phyloP scores from a whole-genome alignment of 345 rosid species.

The Eucalyptus erythrocorys region DNA sequence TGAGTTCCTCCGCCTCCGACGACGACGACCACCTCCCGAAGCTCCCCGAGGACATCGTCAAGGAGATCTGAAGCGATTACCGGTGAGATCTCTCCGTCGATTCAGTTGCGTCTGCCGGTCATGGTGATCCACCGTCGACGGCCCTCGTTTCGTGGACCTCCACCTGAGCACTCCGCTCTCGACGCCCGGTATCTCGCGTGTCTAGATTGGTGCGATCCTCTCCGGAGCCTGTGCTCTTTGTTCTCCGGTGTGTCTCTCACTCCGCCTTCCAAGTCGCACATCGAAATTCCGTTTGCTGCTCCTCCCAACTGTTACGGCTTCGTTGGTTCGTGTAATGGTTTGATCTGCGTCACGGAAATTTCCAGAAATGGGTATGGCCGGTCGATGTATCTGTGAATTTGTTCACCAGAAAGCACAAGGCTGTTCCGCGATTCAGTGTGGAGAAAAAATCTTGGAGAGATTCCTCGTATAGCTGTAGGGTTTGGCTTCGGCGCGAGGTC shows the following conservation, averaged over 20 bases:
- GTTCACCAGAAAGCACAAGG: neutral
- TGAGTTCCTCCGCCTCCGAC: no score
- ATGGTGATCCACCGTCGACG: no score
- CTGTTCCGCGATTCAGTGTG: neutral
- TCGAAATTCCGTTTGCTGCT: neutral
- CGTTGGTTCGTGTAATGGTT: neutral
- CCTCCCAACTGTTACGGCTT: no score
- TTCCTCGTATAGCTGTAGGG: neutral
- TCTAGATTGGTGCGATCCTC: neutral
- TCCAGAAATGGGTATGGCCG: neutral
- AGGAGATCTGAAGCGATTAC: no score
- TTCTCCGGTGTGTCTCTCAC: neutral
- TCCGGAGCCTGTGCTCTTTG: neutral
- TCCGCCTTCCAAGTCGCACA: neutral
- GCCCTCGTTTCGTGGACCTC: neutral
- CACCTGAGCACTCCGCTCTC: neutral
- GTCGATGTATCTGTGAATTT: neutral
- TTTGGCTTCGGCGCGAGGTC: neutral
- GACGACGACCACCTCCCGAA: no score
- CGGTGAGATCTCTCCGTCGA: no score
- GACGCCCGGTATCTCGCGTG: neutral
- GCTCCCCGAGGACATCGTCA: no score
- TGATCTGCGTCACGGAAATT: neutral
- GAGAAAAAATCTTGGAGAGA: no score
- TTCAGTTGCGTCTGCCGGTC: no score